phyloP scores from a whole-genome alignment of 768 basidiomycete species.

The Obba rivulosa region DNA sequence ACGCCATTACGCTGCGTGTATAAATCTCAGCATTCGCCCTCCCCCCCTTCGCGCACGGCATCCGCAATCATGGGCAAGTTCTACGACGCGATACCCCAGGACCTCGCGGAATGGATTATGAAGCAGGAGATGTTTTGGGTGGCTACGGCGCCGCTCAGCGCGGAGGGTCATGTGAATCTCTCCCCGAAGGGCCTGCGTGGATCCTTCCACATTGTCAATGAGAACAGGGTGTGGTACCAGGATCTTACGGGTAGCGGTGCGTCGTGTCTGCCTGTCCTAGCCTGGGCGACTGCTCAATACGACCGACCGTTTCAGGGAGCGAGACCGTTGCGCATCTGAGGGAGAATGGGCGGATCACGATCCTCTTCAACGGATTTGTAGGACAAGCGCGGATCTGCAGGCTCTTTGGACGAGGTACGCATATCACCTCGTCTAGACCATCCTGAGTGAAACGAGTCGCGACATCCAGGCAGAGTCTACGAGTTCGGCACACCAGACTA shows the following conservation, averaged over 20 bases:
- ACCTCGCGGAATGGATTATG: slow-evolving; percentile 50
- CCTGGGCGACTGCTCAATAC: background rate
- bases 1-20: too few relatives aligned
- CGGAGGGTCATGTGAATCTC: slow-evolving; percentile 56
- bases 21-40: too few relatives aligned
- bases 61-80: slow-evolving; percentile 44
- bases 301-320: slow-evolving; percentile 30
- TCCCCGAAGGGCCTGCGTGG: slow-evolving; percentile 59
- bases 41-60: too few relatives aligned
- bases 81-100: slow-evolving; percentile 48
- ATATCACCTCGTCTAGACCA: too few relatives aligned
- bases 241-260: slow-evolving; percentile 66
- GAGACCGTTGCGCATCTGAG: slow-evolving; percentile 56
- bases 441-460: too few relatives aligned
- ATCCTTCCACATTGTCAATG: slow-evolving; percentile 52
- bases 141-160: slow-evolving; percentile 52
- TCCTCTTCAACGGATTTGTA: slow-evolving; percentile 56
- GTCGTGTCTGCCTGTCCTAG: slow-evolving; percentile 15
- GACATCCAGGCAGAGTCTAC: slow-evolving; percentile 44
- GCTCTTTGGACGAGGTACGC: slow-evolving; percentile 46
- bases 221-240: slow-evolving; percentile 63
- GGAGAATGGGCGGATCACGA: slow-evolving; percentile 56
- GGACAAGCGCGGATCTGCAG: slow-evolving; percentile 52
- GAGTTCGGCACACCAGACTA: slow-evolving; percentile 64
- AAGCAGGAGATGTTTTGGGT: slow-evolving; percentile 69